These are phyloP conservation scores for Candida montana DNA, from an alignment of 805 yeast species.

Conservation along the genomic window DNA sequence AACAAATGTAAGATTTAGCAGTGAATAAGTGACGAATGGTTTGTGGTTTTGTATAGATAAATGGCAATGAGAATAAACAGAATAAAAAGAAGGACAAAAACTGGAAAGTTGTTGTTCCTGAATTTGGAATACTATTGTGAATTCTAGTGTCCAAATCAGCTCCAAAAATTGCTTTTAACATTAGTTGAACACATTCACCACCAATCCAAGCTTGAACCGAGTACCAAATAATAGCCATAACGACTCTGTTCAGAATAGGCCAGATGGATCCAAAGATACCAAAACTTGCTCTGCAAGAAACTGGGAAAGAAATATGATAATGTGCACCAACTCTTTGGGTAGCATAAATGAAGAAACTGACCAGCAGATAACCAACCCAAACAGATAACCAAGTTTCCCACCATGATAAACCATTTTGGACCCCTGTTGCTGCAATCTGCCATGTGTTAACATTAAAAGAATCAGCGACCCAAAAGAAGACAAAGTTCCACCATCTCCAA, in stretches of 20 bases:
- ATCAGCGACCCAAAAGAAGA: conserved; percentile 84
- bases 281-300: conserved; percentile 72
- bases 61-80: conserved; percentile 77
- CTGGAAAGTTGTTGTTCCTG: conserved; percentile 65
- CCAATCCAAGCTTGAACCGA: conserved; percentile 84
- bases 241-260: conserved; percentile 86
- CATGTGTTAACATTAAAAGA: conserved; percentile 86
- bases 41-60: conserved; percentile 78
- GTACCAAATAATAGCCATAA: conserved; percentile 85
- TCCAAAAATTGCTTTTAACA: conserved; percentile 75
- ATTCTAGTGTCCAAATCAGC: conserved; percentile 54
- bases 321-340: conserved; percentile 75
- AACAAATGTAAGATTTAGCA: conserved; percentile 70
- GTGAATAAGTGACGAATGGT: conserved; percentile 79
- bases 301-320: conserved; percentile 84
- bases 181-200: conserved; percentile 72
- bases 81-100: conserved; percentile 75
- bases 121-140: conserved; percentile 53
- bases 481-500: conserved; percentile 84
- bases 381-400: conserved; percentile 90
- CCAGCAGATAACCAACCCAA: conserved; percentile 74
- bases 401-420: conserved; percentile 73
- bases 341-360: conserved; percentile 64
- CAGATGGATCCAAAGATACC: conserved; percentile 84
- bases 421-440: conserved; percentile 88